These are phyloP conservation scores for Saccharomyces hybrid DNA, from an alignment of 1,139 yeast species.

Conservation along the genomic window DNA sequence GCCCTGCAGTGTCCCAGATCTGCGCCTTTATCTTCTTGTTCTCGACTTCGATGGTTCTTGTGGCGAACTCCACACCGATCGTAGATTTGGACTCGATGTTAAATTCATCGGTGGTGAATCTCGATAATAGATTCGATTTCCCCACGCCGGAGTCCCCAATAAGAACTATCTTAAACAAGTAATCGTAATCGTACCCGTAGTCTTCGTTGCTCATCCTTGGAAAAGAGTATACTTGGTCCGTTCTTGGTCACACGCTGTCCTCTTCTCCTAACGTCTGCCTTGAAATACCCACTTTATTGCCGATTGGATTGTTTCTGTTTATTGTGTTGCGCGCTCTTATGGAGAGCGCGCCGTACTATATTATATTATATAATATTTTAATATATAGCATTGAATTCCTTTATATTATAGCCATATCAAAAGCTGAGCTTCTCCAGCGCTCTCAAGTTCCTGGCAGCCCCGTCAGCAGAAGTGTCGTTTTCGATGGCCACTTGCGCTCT, in stretches of 20 bases:
- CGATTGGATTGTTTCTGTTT: background rate
- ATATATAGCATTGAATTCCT: too few relatives aligned
- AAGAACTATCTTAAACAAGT: slow-evolving; percentile 86
- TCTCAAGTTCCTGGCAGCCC: slow-evolving; percentile 63
- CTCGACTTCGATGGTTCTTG: slow-evolving; percentile 89
- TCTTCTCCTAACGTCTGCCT: background rate
- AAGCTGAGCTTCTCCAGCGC: slow-evolving; percentile 59
- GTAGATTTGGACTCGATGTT: slow-evolving; percentile 91
- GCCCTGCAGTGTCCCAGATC: slow-evolving; percentile 99
- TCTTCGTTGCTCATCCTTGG: slow-evolving; percentile 45
- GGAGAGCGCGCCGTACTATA: background rate
- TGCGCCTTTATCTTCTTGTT: slow-evolving; percentile 95
- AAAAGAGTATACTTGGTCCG: background rate
- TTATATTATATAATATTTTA: background rate
- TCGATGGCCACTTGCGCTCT: slow-evolving; percentile 56
- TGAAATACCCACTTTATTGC: background rate
- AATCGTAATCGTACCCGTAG: slow-evolving; percentile 89
- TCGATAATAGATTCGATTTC: slow-evolving; percentile 83
- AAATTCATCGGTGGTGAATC: slow-evolving; percentile 94
- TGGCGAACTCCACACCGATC: slow-evolving; percentile 97
- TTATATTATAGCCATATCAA: slow-evolving; percentile 24
- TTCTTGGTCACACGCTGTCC: background rate
- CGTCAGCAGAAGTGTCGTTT: slow-evolving; percentile 42
- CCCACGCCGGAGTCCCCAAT: slow-evolving; percentile 99
- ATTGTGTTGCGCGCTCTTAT: background rate